Percentiles rank a stretch among this genome's conserved stretches.
Evolutionary conservation across 305 asterid genomes (phyloP).

Genomic region (Withania somnifera): DNA sequence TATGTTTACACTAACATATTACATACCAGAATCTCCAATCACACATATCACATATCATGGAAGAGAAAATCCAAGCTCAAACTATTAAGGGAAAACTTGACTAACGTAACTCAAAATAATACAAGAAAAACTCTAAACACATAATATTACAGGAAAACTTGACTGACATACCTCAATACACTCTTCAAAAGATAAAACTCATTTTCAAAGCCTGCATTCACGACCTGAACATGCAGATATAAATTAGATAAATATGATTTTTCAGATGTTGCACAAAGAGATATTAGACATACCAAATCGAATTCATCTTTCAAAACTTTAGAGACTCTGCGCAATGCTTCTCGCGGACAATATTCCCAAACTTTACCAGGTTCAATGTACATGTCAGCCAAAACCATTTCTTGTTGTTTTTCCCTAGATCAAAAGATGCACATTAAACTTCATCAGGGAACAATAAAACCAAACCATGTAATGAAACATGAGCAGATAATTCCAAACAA

Average conservation of each 20-base stretch:
- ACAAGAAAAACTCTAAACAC: not conserved
- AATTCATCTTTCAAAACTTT: slow-evolving; percentile 73
- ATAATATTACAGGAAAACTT: slow-evolving; percentile 7
- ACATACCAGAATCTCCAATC: not conserved
- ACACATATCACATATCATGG: not conserved
- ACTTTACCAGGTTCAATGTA: slow-evolving; percentile 62
- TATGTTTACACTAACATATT: not conserved
- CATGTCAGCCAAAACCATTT: slow-evolving; percentile 95
- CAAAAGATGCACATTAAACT: not conserved
- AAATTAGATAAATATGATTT: slow-evolving; percentile 9
- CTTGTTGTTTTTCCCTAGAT: slow-evolving; percentile 75
- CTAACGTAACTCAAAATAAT: slow-evolving; percentile 30
- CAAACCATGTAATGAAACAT: not conserved
- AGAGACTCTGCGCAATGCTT: slow-evolving; percentile 68
- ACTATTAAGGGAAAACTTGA: not conserved
- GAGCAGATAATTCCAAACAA: not conserved
- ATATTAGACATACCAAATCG: slow-evolving; percentile 47
- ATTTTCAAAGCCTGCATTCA: slow-evolving; percentile 91
- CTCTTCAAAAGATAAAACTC: slow-evolving; percentile 69
- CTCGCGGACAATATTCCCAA: slow-evolving; percentile 97
- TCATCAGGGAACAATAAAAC: not conserved
- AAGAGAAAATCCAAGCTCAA: not conserved
- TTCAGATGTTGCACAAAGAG: slow-evolving; percentile 3
- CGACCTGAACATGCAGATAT: slow-evolving; percentile 41
- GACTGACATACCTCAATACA: slow-evolving; percentile 39